These are phyloP conservation scores for Monilinia vaccinii-corymbosi DNA, from an alignment of 2,329 filamentous ascomycete genomes.

Conservation along the genomic window DNA sequence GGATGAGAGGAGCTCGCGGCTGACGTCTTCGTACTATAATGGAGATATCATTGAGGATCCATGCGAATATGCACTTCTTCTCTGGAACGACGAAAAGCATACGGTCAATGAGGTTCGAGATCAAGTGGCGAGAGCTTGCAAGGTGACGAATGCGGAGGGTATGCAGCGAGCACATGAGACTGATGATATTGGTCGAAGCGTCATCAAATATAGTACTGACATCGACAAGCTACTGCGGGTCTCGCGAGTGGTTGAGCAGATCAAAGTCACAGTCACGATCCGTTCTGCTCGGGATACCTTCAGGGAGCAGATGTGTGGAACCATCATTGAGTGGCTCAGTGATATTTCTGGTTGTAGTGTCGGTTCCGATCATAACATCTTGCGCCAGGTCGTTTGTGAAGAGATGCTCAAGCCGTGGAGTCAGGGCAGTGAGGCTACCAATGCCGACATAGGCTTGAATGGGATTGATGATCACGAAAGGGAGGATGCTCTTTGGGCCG, in stretches of 20 bases:
- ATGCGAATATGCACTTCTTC: slow-evolving; percentile 70
- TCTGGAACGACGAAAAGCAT: slow-evolving; percentile 99
- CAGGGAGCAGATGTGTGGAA: slow-evolving; percentile 96
- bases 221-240: slow-evolving; percentile 65
- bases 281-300: slow-evolving; percentile 91
- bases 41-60: slow-evolving; percentile 53
- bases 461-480: slow-evolving; percentile 75
- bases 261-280: slow-evolving; percentile 92
- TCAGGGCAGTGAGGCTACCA: slow-evolving; percentile 72
- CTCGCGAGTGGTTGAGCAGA: slow-evolving; percentile 82
- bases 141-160: slow-evolving; percentile 59
- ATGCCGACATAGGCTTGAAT: slow-evolving; percentile 66
- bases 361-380: slow-evolving; percentile 66
- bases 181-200: slow-evolving; percentile 77
- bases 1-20: slow-evolving; percentile 72
- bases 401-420: slow-evolving; percentile 85
- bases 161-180: slow-evolving; percentile 74
- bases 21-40: slow-evolving; percentile 67
- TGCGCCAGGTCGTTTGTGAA: slow-evolving; percentile 79
- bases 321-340: slow-evolving; percentile 89
- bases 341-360: slow-evolving; percentile 89
- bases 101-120: slow-evolving; percentile 85
- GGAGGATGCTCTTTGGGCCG: slow-evolving; percentile 19
- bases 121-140: slow-evolving; percentile 84
- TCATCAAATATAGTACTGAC: slow-evolving; percentile 68